These are phyloP conservation scores for Aristolochia californica DNA, from an alignment of 164 flowering plant species.

Conservation along the genomic window DNA sequence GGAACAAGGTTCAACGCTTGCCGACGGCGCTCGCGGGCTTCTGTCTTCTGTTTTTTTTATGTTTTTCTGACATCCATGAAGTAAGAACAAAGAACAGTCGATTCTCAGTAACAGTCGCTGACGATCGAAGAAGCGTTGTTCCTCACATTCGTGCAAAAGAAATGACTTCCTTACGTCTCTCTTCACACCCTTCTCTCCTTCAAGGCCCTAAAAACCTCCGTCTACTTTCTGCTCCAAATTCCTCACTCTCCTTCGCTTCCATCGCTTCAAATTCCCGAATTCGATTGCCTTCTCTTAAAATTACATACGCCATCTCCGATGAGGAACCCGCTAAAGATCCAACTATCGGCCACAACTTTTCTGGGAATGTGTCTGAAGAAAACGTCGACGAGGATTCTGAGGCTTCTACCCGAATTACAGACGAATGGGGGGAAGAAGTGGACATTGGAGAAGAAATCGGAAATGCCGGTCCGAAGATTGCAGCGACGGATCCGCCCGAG, in stretches of 20 bases:
- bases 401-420: conserved; percentile 1
- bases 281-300: conserved; percentile 7
- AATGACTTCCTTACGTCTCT: conserved; percentile 18
- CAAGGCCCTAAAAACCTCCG: conserved; percentile 8
- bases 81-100: too few relatives aligned
- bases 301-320: conserved; percentile 10
- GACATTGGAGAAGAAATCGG: conserved; percentile 32
- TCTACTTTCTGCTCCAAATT: background rate
- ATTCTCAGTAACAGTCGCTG: background rate
- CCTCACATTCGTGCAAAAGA: background rate
- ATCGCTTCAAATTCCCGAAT: conserved; percentile 1
- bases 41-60: too few relatives aligned
- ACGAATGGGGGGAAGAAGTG: conserved; percentile 73
- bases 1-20: too few relatives aligned
- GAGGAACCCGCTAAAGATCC: conserved; percentile 2
- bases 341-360: background rate
- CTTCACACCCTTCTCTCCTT: conserved; percentile 13
- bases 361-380: background rate
- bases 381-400: background rate
- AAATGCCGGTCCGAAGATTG: conserved; percentile 15
- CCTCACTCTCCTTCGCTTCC: conserved; percentile 5
- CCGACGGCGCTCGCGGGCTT: too few relatives aligned
- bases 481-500: conserved; percentile 53
- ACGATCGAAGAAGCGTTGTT: background rate
- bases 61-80: too few relatives aligned